Conservation (phyloP, 2,329 filamentous ascomycete genomes). For the Colletotrichum destructivum region DNA sequence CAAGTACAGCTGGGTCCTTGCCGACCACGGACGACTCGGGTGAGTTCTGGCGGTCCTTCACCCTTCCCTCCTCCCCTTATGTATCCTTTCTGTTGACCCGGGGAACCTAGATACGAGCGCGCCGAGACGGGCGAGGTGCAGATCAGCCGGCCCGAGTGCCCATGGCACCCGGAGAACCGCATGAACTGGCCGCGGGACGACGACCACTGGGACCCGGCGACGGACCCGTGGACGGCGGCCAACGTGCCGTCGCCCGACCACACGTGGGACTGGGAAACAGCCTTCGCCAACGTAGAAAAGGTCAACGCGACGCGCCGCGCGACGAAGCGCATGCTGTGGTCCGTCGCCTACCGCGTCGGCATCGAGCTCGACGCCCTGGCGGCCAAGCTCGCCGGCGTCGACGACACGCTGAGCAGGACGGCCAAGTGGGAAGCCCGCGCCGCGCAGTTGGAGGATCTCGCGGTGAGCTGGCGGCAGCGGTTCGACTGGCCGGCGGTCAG, state of each 20-base stretch:
- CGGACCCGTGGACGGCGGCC: conserved; percentile 8
- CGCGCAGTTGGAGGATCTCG: conserved; percentile 40
- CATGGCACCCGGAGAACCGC: conserved; percentile 52
- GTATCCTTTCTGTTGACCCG: background rate
- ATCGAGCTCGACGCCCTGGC: conserved; percentile 48
- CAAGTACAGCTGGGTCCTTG: conserved; percentile 46
- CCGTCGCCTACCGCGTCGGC: conserved; percentile 58
- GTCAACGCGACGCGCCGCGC: conserved; percentile 35
- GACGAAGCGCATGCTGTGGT: conserved; percentile 49
- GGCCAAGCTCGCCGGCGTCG: conserved; percentile 21
- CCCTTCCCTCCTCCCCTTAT: background rate
- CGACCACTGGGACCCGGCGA: conserved; percentile 23
- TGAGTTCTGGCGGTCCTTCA: conserved; percentile 23
- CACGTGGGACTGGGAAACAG: conserved; percentile 43
- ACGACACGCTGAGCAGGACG: conserved; percentile 33
- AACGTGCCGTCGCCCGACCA: conserved; percentile 18
- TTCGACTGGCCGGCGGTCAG: background rate
- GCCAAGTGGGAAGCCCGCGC: conserved; percentile 35
- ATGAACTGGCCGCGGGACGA: conserved; percentile 46
- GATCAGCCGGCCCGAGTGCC: conserved; percentile 47
- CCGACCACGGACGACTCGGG: conserved; percentile 46
- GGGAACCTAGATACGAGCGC: conserved; percentile 6
- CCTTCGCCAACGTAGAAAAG: conserved; percentile 46
- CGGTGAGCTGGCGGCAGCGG: conserved; percentile 32
- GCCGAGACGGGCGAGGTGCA: conserved; percentile 41